These are phyloP conservation scores for Pseudoscleropodium purum DNA, from an alignment of 225 moss, liverwort and hornwort genomes.

Conservation along the genomic window DNA sequence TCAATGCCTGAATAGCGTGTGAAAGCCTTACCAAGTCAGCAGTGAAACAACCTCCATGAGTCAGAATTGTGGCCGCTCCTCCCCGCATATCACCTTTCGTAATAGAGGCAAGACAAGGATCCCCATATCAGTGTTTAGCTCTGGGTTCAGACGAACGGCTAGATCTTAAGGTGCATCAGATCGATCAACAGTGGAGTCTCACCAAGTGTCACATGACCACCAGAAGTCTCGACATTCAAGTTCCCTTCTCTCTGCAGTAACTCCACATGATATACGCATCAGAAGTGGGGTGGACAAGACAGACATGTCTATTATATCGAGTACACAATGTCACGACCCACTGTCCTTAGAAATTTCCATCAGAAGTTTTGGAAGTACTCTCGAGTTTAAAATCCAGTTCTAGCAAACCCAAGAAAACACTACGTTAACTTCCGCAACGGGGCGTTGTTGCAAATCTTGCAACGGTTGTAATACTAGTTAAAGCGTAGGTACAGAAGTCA, in stretches of 20 bases:
- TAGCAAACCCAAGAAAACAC: background rate
- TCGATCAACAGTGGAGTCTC: slow-evolving; percentile 6
- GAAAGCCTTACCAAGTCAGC: slow-evolving; percentile 28
- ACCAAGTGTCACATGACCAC: slow-evolving; percentile 68
- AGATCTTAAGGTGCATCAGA: background rate
- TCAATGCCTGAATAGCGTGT: background rate
- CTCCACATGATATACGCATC: background rate
- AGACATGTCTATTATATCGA: background rate
- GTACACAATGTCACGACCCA: background rate
- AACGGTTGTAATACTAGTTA: no score
- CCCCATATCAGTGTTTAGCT: background rate
- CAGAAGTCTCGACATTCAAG: slow-evolving; percentile 54
- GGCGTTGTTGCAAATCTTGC: background rate
- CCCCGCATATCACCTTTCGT: slow-evolving; percentile 40
- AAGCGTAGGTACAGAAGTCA: no score
- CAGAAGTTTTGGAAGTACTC: background rate
- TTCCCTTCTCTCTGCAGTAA: slow-evolving; percentile 66
- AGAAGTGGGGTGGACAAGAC: background rate
- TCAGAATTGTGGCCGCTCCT: slow-evolving; percentile 32
- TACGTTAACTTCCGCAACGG: background rate
- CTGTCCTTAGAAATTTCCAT: background rate
- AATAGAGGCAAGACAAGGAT: slow-evolving; percentile 1
- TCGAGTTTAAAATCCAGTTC: background rate
- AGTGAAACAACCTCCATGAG: slow-evolving; percentile 37
- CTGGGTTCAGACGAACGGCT: background rate